These are phyloP conservation scores for Yamadazyma dushanensis DNA, from an alignment of 1,139 yeast genomes.

Conservation along the genomic window DNA sequence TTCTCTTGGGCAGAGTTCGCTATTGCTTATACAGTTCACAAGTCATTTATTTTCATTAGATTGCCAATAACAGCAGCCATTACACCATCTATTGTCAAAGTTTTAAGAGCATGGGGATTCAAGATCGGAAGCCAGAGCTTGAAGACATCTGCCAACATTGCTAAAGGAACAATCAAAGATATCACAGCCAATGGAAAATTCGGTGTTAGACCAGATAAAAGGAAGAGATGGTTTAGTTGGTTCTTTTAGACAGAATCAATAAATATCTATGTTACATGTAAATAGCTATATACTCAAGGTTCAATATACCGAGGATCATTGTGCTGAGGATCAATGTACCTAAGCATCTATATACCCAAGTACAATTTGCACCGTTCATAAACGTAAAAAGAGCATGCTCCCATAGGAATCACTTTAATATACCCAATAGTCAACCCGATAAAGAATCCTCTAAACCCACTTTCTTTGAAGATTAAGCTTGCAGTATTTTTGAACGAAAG, in stretches of 20 bases:
- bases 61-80: slow-evolving; percentile 91
- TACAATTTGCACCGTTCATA: slow-evolving; percentile 80
- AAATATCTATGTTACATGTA: slow-evolving; percentile 6
- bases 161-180: slow-evolving; percentile 27
- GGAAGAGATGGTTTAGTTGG: slow-evolving; percentile 63
- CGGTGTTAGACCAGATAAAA: slow-evolving; percentile 52
- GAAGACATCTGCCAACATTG: slow-evolving; percentile 36
- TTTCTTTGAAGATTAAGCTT: slow-evolving; percentile 61
- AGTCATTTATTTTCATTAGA: slow-evolving; percentile 76
- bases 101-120: slow-evolving; percentile 76
- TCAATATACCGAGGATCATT: no score
- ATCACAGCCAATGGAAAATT: slow-evolving; percentile 47
- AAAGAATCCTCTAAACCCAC: slow-evolving; percentile 83
- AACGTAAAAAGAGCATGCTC: slow-evolving; percentile 91
- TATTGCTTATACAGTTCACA: slow-evolving; percentile 92
- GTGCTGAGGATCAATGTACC: slow-evolving; percentile 2
- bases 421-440: slow-evolving; percentile 95
- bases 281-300: slow-evolving; percentile 5
- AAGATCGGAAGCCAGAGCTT: slow-evolving; percentile 59
- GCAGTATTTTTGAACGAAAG: slow-evolving; percentile 54
- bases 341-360: slow-evolving; percentile 51
- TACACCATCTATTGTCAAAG: slow-evolving; percentile 75
- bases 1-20: slow-evolving; percentile 69
- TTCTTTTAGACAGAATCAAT: slow-evolving; percentile 38
- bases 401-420: slow-evolving; percentile 95